These are phyloP conservation scores for Hygrophila difformis DNA, from an alignment of 257 asterid genomes.

Conservation along the genomic window DNA sequence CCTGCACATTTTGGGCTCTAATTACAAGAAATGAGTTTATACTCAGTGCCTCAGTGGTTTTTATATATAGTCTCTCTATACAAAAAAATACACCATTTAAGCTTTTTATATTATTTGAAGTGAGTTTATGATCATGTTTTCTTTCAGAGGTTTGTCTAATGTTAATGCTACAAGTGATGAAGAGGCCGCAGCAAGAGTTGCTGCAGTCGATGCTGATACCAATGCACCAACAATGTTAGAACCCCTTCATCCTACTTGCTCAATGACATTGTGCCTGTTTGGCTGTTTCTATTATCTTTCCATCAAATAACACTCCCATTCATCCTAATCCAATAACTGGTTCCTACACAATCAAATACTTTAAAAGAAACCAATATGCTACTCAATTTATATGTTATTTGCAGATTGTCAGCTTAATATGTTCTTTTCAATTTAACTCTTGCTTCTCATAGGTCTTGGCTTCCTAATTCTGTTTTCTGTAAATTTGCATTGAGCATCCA, in stretches of 20 bases:
- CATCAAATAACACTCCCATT: not conserved
- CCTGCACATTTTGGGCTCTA: no score
- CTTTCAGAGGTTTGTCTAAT: slow-evolving; percentile 38
- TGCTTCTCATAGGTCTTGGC: not conserved
- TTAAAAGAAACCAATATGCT: no score
- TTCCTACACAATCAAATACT: no score
- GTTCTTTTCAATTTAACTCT: not conserved
- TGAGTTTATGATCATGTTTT: slow-evolving; percentile 2
- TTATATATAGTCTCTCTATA: not conserved
- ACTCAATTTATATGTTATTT: no score
- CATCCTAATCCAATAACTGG: no score
- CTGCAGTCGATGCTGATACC: slow-evolving; percentile 46
- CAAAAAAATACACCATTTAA: not conserved
- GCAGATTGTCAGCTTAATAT: no score
- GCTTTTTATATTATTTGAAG: not conserved
- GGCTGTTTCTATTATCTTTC: slow-evolving; percentile 9
- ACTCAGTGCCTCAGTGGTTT: not conserved
- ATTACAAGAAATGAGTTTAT: not conserved
- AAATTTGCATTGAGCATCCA: no score
- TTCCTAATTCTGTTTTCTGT: slow-evolving; percentile 1
- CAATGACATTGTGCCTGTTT: slow-evolving; percentile 9
- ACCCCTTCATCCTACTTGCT: slow-evolving; percentile 13
- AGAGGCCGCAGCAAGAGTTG: slow-evolving; percentile 66
- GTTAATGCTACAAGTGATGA: slow-evolving; percentile 59
- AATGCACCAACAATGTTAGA: slow-evolving; percentile 76